Percentiles rank a stretch among this genome's conserved stretches.
Conservation (phyloP, 257 asterid species). For the Cruciata laevipes region DNA sequence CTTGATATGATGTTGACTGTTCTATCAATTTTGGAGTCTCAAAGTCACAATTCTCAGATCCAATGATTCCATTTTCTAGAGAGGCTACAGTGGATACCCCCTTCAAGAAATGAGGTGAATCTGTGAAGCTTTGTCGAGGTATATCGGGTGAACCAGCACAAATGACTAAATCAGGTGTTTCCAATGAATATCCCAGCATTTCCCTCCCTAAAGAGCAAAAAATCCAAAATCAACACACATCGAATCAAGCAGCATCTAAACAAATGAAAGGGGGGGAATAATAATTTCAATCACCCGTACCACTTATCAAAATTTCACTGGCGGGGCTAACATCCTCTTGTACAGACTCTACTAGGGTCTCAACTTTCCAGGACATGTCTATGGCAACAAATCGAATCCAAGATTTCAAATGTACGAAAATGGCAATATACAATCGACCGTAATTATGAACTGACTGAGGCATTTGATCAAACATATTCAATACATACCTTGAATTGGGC, state of each 20-base stretch:
- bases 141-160: conserved; percentile 73
- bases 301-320: conserved; percentile 20
- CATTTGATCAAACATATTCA: conserved; percentile 3
- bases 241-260: background rate
- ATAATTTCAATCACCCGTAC: conserved; percentile 18
- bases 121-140: conserved; percentile 41
- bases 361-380: conserved; percentile 15
- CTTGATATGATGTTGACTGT: conserved; percentile 8
- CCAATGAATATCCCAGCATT: conserved; percentile 56
- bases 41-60: conserved; percentile 39
- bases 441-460: background rate
- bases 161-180: conserved; percentile 73
- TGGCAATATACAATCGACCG: background rate
- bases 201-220: conserved; percentile 37
- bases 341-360: conserved; percentile 2
- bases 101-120: conserved; percentile 44
- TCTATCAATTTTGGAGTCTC: conserved; percentile 29
- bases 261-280: background rate
- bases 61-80: conserved; percentile 75
- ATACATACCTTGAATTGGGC: conserved; percentile 43
- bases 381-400: conserved; percentile 5
- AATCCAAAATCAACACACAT: conserved; percentile 7
- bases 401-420: background rate
- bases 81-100: conserved; percentile 56
- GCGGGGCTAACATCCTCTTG: conserved; percentile 11